These are phyloP conservation scores for Chaetothyriales sp. DNA, from an alignment of 2,329 filamentous ascomycete genomes.

Conservation along the genomic window DNA sequence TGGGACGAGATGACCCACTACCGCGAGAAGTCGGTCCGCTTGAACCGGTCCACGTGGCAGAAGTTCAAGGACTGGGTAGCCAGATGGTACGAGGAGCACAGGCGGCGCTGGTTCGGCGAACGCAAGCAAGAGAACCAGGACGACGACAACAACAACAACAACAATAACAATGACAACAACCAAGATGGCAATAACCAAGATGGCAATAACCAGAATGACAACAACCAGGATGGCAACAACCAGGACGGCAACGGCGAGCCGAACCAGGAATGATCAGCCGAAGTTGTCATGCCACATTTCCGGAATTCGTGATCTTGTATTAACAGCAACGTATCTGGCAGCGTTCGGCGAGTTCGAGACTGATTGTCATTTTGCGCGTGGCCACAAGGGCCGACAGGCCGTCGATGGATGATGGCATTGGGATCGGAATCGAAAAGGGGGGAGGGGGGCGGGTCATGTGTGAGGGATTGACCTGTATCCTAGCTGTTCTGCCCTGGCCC, in stretches of 20 bases:
- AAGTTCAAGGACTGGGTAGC: slow-evolving; percentile 26
- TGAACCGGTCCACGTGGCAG: slow-evolving; percentile 76
- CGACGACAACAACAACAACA: neutral
- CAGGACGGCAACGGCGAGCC: neutral
- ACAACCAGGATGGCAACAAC: no score
- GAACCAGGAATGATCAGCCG: neutral
- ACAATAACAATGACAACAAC: neutral
- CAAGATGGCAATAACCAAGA: neutral
- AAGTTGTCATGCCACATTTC: neutral
- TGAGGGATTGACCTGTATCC: no score
- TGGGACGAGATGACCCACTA: slow-evolving; percentile 98
- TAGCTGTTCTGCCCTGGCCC: no score
- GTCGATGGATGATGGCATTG: neutral
- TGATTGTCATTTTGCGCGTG: neutral
- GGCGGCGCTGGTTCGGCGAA: neutral
- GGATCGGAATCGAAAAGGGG: no score
- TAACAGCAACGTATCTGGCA: neutral
- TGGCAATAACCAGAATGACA: neutral
- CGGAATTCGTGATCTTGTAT: neutral
- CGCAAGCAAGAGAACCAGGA: neutral
- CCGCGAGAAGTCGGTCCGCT: slow-evolving; percentile 73
- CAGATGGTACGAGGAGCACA: neutral
- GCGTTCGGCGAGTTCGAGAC: neutral
- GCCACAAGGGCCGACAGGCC: no score
- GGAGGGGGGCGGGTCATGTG: no score